Evolutionary conservation across 1,139 yeast genomes (phyloP).

Genomic region (Sugiyamaella neomexicana): DNA sequence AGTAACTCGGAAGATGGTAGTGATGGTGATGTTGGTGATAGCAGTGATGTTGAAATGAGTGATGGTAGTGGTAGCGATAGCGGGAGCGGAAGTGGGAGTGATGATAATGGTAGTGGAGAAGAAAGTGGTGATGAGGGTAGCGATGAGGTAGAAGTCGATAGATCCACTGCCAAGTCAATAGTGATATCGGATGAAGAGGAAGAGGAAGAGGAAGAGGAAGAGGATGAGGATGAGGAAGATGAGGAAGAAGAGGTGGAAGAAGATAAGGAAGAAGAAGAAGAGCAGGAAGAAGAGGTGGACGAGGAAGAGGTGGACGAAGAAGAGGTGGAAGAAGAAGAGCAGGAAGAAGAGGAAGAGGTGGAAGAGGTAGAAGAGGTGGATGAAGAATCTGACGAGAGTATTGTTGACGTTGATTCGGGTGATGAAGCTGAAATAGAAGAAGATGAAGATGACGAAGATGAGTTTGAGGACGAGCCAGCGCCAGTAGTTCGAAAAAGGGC

Average conservation of each 20-base stretch:
- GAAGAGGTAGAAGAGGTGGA: neutral
- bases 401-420: conserved; percentile 6
- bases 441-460: conserved; percentile 12
- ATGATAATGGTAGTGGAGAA: conserved; percentile 18
- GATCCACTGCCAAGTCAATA: conserved; percentile 25
- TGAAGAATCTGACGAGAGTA: conserved; percentile 3
- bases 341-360: conserved; percentile 1
- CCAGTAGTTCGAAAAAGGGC: conserved; percentile 10
- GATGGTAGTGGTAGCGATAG: conserved; percentile 28
- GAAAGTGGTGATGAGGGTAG: neutral
- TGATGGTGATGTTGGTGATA: conserved; percentile 27
- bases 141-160: conserved; percentile 19
- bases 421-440: conserved; percentile 11
- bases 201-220: conserved; percentile 26
- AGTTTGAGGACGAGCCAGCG: conserved; percentile 13
- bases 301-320: no score
- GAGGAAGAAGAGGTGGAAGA: conserved; percentile 26
- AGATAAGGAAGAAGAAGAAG: conserved; percentile 19
- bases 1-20: conserved; percentile 26
- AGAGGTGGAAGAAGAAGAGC: neutral
- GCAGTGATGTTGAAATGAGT: conserved; percentile 25
- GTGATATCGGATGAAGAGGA: conserved; percentile 19
- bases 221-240: conserved; percentile 25
- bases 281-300: conserved; percentile 18
- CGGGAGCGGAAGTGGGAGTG: neutral